Base-by-base conservation (phyloP, 2,329 filamentous ascomycete genomes). In the Pseudofabraea citricarpa region DNA sequence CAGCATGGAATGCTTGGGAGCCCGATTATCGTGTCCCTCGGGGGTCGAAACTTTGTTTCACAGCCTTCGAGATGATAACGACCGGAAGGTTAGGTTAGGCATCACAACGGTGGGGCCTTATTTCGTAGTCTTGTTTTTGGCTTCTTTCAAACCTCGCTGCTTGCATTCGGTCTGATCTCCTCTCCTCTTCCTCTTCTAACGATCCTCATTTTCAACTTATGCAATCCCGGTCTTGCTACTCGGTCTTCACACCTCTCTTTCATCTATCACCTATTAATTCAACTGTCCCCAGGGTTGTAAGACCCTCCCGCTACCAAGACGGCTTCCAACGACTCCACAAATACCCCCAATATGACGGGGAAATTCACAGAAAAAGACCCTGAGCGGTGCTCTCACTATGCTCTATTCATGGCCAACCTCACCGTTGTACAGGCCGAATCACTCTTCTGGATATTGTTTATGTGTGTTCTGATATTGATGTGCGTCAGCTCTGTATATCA, bases 361-460 rank as follows among this genome's bases (percentile, higher is more conserved):
- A 53, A 58, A 19, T 68, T 64, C 41, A 52, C 52, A 13, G 40
- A 49, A 3, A 49, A 52, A 41, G 64, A 69, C 42, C 52, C 55
- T 2, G 47, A 33, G 16, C 55, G 59, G 40, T 71, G 69, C 48
- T 37, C 40, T 15, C 62, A 69, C 48, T 70, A 72, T 48, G 72
- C 71, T 26, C 54, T 60, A 33, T 74, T 74, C 51, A 69, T 71
- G 21, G 58, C 64, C 5, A 56, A 68, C 45, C 56, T 74, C 47
- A 62, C 60, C 9, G 54, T 66, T 40, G 57, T 59, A 53, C 61
- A 73, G 49, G 72, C 72, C 47, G 68, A 70, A 48, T 52, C 66
- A 10, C 58, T 74, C 19, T 75, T 72, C 58, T 75, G 70, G 70
- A 49, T 56, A 9, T 47, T 75, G 39, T 75, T 74, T 51, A 50